Base-by-base conservation (phyloP, 257 asterid species). In the Paulownia fortunei region DNA sequence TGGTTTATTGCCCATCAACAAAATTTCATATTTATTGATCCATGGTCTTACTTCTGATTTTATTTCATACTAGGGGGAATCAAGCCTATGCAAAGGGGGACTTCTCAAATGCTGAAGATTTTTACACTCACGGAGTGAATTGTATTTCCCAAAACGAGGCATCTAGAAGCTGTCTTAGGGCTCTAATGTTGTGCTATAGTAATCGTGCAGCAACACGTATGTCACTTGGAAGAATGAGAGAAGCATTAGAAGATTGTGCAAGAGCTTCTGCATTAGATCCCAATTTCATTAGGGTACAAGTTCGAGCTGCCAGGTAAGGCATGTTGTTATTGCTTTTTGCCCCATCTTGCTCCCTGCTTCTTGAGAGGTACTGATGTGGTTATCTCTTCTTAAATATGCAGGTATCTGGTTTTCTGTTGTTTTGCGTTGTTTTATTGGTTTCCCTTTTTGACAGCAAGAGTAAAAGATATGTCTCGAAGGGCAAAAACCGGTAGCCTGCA, bases 161-260 rank as follows among this genome's bases (percentile, higher is more conserved):
- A 66, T 96, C 97, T 73, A 84, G 86, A 82, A 89, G 92, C 86
- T 86, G 92, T 83, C 91, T 84, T 21, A 90, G 90, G 85, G 97
- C 94, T 84, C 80, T 91, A 44, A 86, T 89, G 98, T 81, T 96
- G 85, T 96, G 98, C 87, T 90, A 87, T 82, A 96, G 99, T 87
- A 96, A 96, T 83, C 98, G 97, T 59, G 99, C 99, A 30, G 99
- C 99, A 32, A 86, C 98, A 23, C 93, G 92, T 16, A 91, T 96
- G 91, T 88, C 97, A 73, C 98, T 93, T 81, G 98, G 97, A 76
- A 92, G 96, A 76, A 79, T 87, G 82, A 86, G 92, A 86, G 97
- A 92, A 72, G 99, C 99, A 65, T 82, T 96, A 69, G 91, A 93
- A 77, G 99, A 96, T 85, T 96, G 99, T 83, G 65, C 68, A 82